These are phyloP conservation scores for Sequoiadendron giganteum DNA, from an alignment of 75 land plant genomes.

Conservation along the genomic window DNA sequence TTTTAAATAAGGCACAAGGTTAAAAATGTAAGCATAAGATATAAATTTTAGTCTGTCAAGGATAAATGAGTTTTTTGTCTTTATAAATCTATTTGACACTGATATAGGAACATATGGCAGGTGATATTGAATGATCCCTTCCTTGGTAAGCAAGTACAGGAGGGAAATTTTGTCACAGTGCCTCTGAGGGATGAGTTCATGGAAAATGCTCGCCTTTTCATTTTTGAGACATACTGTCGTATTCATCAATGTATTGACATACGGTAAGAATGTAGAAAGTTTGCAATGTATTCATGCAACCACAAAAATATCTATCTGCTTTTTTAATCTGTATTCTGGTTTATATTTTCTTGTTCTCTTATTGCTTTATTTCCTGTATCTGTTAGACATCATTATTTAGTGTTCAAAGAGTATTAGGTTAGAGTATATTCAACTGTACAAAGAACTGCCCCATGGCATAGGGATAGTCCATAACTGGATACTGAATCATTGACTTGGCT, in stretches of 20 bases:
- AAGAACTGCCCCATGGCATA: not conserved
- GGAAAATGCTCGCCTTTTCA: slow-evolving; percentile 96
- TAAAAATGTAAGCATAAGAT: not conserved
- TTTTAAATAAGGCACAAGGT: not conserved
- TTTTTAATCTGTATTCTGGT: not conserved
- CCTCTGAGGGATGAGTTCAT: slow-evolving; percentile 95
- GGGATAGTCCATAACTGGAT: not conserved
- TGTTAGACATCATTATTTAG: not conserved
- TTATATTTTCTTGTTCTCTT: not conserved
- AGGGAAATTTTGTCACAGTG: slow-evolving; percentile 62
- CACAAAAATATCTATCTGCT: not conserved
- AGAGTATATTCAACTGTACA: not conserved
- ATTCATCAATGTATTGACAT: slow-evolving; percentile 97
- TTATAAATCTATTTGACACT: not conserved
- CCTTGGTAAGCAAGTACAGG: slow-evolving; percentile 80
- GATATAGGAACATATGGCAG: slow-evolving; percentile 30
- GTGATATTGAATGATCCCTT: slow-evolving; percentile 94
- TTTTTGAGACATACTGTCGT: slow-evolving; percentile 96
- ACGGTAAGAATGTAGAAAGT: slow-evolving; percentile 37
- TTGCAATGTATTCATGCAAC: not conserved
- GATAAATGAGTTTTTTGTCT: not conserved
- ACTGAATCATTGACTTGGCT: not conserved
- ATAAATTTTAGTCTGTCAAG: not conserved
- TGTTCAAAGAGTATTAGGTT: not conserved
- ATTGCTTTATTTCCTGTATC: not conserved